Evolutionary conservation across 140 eudicot genomes (phyloP), one percentile per base, ranked within the genome.

Genomic region (Oenanthe javanica): DNA sequence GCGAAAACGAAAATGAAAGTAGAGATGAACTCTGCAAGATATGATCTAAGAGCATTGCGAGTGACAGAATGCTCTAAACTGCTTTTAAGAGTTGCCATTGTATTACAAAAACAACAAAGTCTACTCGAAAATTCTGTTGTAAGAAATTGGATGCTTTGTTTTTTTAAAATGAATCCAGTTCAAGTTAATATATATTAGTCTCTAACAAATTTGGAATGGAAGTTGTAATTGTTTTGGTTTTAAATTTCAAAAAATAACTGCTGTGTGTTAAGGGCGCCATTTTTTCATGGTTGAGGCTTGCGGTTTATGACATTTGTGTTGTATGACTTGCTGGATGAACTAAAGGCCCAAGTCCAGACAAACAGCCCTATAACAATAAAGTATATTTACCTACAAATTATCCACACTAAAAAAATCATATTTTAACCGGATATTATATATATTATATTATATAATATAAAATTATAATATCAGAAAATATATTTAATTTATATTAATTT

Each of bases 21-120:
- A 82, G 99, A 95, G 81, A 95, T 86, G 79, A 90, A 92, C 89
- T 95, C 99, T 1, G 99, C 97, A 7, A 95, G 85, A 83, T 95
- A 95, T 0, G 97, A 78, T 82, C 97, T 70, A 14, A 90, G 77
- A 59, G 99, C 96, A 72, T 82, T 76, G 67, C 92, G 85, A 72
- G 92, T 90, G 45, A 89, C 64, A 23, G 92, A 80, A 82, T 88
- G 95, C 76, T 86, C 84, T 48, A 90, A 85, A 40, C 96, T 84
- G 81, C 86, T 42, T 64, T 80, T 71, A n/a, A 71, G 50, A 42
- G 76, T 40, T 71, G 76, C 76, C 76, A 71, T 71, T 36, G 15
- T 36, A 69, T 69, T 31, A 1, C 74, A 27, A 47, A 69, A 69
- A 15, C 19, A 27, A 27, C 12, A 13, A 38, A 3, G 19, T 69